Evolutionary conservation across 2,329 filamentous ascomycete species (phyloP), one percentile per base, ranked within the genome.

Genomic region (Exophiala aquamarina): DNA sequence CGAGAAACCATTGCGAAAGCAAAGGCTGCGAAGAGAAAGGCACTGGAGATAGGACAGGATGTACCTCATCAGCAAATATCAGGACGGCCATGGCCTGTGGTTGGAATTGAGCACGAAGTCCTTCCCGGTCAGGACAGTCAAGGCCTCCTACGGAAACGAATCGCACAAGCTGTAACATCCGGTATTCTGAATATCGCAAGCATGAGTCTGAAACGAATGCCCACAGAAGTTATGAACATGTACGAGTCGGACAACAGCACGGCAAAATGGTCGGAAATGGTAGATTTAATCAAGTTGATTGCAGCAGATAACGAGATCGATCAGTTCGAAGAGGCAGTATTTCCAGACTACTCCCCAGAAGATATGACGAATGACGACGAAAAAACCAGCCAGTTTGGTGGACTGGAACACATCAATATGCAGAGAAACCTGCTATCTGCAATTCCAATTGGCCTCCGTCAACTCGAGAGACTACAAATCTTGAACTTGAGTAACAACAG

Each of bases 1-100:
- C 82, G 93, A 26, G 89, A 96, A 41, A 91, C 93, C 44, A 96
- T 97, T 54, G 89, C 91, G 29, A 92, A 91, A 59, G 92, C 93
- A 1, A 95, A 92, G 52, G 83, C 79, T 9, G 65, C 66, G 3
- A 62, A 54, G 42, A 61, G 62, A 45, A 68, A 51, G 17, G 42
- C 45, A 15, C 5, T 46, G 18, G 42, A 28, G 14, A 33, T 28
- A 21, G 26, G 36, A 8, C 39, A 17, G 13, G 33, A 33, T 2
- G 13, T 29, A 20, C 18, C 14, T 23, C 28, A 39, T 15, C 28
- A 42, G 8, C 10, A 34, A 10, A 17, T 35, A 19, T 31, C 4
- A 17, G 19, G n/a, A 4, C 5, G 28, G 3, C 19, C 13, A 23
- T 47, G 43, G 39, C 31, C 35, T 2, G 9, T 38, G 7, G 20